Evolutionary conservation across 345 rosid species (phyloP).

Genomic region (Physaria fendleri): DNA sequence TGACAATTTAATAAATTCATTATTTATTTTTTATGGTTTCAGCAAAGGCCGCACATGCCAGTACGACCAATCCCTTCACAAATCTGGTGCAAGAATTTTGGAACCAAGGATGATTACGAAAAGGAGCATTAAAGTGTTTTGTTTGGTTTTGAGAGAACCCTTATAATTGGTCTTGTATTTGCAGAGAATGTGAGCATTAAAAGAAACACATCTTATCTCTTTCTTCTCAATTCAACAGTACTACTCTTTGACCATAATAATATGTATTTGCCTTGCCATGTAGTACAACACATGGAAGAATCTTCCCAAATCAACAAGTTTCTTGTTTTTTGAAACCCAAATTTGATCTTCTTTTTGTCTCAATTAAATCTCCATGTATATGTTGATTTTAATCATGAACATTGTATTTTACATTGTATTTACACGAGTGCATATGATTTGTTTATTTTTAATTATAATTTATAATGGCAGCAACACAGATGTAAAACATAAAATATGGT

Average conservation of each 20-base stretch:
- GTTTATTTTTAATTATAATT: too few species aligned
- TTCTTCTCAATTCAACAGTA: background rate
- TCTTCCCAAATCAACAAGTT: slow-evolving; percentile 7
- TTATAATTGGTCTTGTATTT: background rate
- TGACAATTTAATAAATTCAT: too few species aligned
- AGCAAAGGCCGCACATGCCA: slow-evolving; percentile 97
- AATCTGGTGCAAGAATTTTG: slow-evolving; percentile 98
- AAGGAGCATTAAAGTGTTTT: slow-evolving; percentile 28
- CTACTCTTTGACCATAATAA: slow-evolving; percentile 18
- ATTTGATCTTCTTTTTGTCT: too few species aligned
- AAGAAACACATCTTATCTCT: slow-evolving; percentile 2
- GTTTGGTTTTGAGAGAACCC: slow-evolving; percentile 6
- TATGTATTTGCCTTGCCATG: slow-evolving; percentile 22
- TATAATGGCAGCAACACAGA: too few species aligned
- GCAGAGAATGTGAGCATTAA: slow-evolving; percentile 25
- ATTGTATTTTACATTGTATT: too few species aligned
- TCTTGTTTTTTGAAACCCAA: too few species aligned
- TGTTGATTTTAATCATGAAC: too few species aligned
- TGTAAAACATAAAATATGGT: too few species aligned
- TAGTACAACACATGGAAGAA: slow-evolving; percentile 16
- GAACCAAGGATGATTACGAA: slow-evolving; percentile 60
- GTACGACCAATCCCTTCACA: slow-evolving; percentile 97
- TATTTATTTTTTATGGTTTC: slow-evolving; percentile 9
- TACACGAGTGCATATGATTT: too few species aligned
- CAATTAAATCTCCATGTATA: too few species aligned